Percentiles rank a stretch among this genome's conserved stretches.
These are phyloP conservation scores for Inga oerstediana DNA, from an alignment of 306 rosid genomes.

Conservation along the genomic window DNA sequence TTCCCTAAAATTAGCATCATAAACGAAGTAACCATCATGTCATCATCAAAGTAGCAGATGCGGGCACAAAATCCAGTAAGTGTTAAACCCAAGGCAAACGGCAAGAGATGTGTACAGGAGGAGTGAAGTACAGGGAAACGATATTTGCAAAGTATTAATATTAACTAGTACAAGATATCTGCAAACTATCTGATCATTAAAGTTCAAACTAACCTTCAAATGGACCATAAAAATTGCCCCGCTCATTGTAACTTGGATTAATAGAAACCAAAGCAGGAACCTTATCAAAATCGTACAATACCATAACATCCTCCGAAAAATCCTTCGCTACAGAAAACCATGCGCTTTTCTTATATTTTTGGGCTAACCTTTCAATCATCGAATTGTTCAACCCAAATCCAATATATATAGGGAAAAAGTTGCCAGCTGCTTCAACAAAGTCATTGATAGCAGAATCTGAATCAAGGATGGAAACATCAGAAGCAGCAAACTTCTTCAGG, in stretches of 20 bases:
- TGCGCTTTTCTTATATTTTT: constrained; percentile 82
- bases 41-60: constrained; percentile 27
- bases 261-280: constrained; percentile 85
- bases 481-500: constrained; percentile 85
- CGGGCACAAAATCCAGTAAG: constrained; percentile 6
- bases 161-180: constrained; percentile 12
- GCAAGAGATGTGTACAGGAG: constrained; percentile 2
- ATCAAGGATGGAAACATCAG: constrained; percentile 82
- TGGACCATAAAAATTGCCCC: constrained; percentile 84
- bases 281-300: constrained; percentile 82
- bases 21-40: constrained; percentile 8
- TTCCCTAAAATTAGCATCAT: neutral
- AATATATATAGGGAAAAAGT: constrained; percentile 74
- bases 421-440: constrained; percentile 72
- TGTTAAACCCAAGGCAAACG: constrained; percentile 17
- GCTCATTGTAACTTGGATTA: constrained; percentile 72
- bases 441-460: constrained; percentile 73
- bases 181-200: constrained; percentile 22
- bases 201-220: constrained; percentile 76
- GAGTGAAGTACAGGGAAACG: neutral
- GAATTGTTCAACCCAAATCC: constrained; percentile 84
- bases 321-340: constrained; percentile 96
- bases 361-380: constrained; percentile 55
- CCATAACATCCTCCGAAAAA: constrained; percentile 86
- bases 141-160: neutral